Evolutionary conservation across 164 flowering plant species (phyloP), one percentile per base, ranked within the genome.

Genomic region (Platanus orientalis): DNA sequence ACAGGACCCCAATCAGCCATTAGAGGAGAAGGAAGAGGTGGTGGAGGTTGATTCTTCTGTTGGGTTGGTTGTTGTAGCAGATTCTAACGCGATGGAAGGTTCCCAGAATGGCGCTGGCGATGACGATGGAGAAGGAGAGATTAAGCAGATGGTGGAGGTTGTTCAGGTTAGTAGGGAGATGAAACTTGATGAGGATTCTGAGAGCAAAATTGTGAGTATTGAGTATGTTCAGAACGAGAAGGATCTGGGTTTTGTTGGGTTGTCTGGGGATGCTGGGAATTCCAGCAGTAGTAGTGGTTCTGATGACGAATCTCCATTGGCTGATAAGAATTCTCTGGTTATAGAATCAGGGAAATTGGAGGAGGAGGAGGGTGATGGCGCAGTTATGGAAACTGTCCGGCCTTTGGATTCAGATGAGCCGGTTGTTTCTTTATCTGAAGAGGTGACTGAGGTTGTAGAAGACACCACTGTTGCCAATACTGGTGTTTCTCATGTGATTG

Each of bases 251-350:
- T 51, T 44, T 11, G 61, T 27, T 27, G 36, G 16, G 30, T 69
- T 63, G 19, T 26, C 29, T 51, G 50, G 61, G 36, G 42, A 54
- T 17, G 36, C 56, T 54, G 30, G 21, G 3, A 69, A 68, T 59
- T 66, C 73, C 42, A 70, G 73, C 52, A 70, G 70, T 65, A 76
- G 76, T 58, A 70, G 70, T 63, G 75, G 76, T 65, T 79, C 81
- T 5, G 81, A 82, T 57, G 79, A 79, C 36, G 80, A 74, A 20
- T 62, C 62, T 55, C 71, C 49, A 1, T 17, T 45, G 10, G 21
- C 30, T 25, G 48, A 65, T 19, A 40, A 48, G 42, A 65, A 52
- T 14, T 45, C 49, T 19, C 20, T 4, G 24, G 48, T 6, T 1
- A 25, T 26, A 19, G 69, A 52, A 26, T 25, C 32, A 26, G 60